Conservation (phyloP, 148 eudicot species). For the Spergularia marina region DNA sequence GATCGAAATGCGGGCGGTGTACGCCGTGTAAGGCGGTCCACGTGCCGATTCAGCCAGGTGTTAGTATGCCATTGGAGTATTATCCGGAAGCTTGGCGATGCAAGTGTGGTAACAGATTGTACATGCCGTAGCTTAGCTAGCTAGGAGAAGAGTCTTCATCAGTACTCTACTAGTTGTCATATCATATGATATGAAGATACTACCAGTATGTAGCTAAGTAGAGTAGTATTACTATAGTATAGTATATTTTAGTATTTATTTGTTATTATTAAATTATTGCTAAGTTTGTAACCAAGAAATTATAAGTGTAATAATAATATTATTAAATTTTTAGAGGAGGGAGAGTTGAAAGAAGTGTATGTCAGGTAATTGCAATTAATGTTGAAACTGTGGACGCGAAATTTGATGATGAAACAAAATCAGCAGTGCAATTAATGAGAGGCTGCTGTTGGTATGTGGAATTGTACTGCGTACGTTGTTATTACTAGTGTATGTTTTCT, state of each 20-base stretch:
- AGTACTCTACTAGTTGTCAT: too few relatives aligned
- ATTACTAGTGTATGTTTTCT: neutral
- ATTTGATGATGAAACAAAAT: constrained; percentile 20
- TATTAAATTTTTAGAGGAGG: neutral
- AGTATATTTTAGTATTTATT: too few relatives aligned
- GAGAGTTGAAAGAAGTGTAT: neutral
- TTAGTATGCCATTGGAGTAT: constrained; percentile 59
- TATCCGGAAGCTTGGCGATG: constrained; percentile 95
- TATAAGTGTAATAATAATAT: neutral
- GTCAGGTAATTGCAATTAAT: constrained; percentile 7
- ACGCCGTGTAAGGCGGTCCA: constrained; percentile 68
- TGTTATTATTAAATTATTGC: neutral
- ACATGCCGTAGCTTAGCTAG: constrained; percentile 49
- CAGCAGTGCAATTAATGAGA: constrained; percentile 22
- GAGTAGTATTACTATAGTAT: neutral
- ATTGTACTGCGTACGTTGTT: neutral
- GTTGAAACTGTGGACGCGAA: constrained; percentile 12
- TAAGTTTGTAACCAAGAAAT: neutral
- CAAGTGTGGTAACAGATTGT: constrained; percentile 64
- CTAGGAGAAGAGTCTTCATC: too few relatives aligned
- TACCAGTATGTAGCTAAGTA: neutral
- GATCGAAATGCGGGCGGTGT: constrained; percentile 67
- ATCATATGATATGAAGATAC: neutral
- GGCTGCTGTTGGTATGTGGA: constrained; percentile 2
- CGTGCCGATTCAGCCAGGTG: constrained; percentile 65